Conservation (phyloP, 306 rosid genomes). For the Fagus sylvatica region DNA sequence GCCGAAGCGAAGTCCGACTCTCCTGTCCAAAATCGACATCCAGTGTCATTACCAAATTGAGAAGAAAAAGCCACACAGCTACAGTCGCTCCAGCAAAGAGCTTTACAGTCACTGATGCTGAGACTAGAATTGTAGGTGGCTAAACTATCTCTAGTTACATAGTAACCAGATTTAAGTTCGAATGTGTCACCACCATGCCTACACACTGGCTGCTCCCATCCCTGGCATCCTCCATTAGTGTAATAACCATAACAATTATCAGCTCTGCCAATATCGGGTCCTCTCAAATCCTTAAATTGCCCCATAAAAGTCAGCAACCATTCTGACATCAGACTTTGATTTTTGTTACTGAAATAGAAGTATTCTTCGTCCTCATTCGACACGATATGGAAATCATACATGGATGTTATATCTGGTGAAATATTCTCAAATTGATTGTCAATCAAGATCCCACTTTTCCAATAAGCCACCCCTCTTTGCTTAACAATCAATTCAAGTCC, state of each 20-base stretch:
- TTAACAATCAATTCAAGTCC: too few species aligned
- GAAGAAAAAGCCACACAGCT: slow-evolving; percentile 7
- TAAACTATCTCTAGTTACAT: too few species aligned
- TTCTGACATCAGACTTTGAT: neutral
- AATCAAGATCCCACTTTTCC: too few species aligned
- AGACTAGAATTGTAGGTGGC: too few species aligned
- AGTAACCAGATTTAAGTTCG: too few species aligned
- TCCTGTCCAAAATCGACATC: neutral
- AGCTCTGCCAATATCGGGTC: too few species aligned
- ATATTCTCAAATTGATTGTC: too few species aligned
- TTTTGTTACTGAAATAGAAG: neutral
- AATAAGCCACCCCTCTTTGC: too few species aligned
- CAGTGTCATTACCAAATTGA: neutral
- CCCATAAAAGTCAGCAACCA: too few species aligned
- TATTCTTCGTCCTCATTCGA: slow-evolving; percentile 4
- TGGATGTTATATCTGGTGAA: neutral
- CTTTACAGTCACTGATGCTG: slow-evolving; percentile 20
- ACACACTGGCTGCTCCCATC: slow-evolving; percentile 2
- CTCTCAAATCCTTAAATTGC: too few species aligned
- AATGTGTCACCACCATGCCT: slow-evolving; percentile 12
- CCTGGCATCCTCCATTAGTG: too few species aligned
- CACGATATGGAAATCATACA: neutral
- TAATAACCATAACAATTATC: neutral
- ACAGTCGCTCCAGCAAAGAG: slow-evolving; percentile 22
- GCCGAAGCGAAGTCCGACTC: too few species aligned